A percentile compares a stretch with the other conserved stretches of the same genome.
Evolutionary conservation across 371 early-diverging fungal species (phyloP).

Genomic region (Syncephalastrum sp.): DNA sequence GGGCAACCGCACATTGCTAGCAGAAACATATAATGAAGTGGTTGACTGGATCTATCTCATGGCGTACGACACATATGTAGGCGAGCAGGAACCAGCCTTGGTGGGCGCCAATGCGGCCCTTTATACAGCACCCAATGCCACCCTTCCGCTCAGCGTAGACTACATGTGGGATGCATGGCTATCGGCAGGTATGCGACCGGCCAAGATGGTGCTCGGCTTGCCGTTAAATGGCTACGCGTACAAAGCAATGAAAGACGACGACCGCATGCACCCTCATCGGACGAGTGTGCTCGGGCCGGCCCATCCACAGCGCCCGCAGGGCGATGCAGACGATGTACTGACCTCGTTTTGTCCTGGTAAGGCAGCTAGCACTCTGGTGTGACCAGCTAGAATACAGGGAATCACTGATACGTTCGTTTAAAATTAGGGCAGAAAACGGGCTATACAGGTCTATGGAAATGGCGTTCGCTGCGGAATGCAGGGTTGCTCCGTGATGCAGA

Average conservation of each 20-base stretch:
- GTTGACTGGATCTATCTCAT: constrained; percentile 6
- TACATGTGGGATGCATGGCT: constrained; percentile 9
- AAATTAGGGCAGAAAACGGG: neutral
- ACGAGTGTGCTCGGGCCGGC: constrained; percentile 10
- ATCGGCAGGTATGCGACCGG: too few species aligned
- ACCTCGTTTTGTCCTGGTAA: constrained; percentile 31
- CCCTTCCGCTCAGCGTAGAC: constrained; percentile 3
- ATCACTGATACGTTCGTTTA: constrained; percentile 14
- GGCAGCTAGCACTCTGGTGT: constrained; percentile 9
- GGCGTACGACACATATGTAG: constrained; percentile 7
- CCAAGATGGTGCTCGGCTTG: constrained; percentile 1
- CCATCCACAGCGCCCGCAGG: constrained; percentile 32
- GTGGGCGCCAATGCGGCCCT: constrained; percentile 5
- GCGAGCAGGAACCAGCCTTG: neutral
- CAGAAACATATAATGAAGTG: constrained; percentile 1
- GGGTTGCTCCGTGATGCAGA: constrained; percentile 40
- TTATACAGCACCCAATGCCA: neutral
- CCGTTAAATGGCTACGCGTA: constrained; percentile 7
- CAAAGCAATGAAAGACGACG: constrained; percentile 3
- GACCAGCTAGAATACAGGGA: neutral
- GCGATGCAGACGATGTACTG: constrained; percentile 47
- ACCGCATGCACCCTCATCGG: neutral
- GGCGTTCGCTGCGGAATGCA: constrained; percentile 56
- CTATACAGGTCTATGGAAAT: constrained; percentile 51
- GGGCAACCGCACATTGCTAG: neutral